These are phyloP conservation scores for Populus hybrid DNA, from an alignment of 441 rosid species.

Conservation along the genomic window DNA sequence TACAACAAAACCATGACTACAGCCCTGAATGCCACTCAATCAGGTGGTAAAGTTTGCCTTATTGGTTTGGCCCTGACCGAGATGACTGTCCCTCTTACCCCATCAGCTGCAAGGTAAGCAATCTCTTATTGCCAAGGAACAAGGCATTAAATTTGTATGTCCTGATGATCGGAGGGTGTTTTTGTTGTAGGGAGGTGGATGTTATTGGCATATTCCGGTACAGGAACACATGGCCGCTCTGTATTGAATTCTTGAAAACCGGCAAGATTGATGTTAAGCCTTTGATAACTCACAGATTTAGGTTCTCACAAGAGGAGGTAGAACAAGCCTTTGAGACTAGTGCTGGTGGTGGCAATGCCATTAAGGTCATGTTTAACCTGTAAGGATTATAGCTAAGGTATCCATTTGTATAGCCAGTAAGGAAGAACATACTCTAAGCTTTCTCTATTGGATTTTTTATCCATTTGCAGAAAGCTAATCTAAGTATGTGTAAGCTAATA, in stretches of 20 bases:
- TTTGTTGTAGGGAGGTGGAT: constrained; percentile 62
- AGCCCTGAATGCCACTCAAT: constrained; percentile 59
- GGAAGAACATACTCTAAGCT: neutral
- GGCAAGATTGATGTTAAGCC: constrained; percentile 94
- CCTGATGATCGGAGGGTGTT: neutral
- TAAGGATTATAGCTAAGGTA: constrained; percentile 10
- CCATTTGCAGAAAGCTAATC: neutral
- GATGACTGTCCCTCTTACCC: constrained; percentile 83
- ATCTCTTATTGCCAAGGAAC: neutral
- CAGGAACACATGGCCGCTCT: constrained; percentile 81
- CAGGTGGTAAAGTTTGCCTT: constrained; percentile 91
- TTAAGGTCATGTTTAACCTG: constrained; percentile 83
- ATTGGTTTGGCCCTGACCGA: constrained; percentile 85
- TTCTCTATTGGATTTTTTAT: neutral
- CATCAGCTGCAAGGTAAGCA: constrained; percentile 82
- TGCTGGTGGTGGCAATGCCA: constrained; percentile 75
- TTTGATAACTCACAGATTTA: constrained; percentile 79
- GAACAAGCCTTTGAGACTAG: constrained; percentile 78
- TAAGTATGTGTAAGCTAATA: neutral
- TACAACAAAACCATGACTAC: constrained; percentile 87
- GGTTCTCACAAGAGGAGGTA: constrained; percentile 81
- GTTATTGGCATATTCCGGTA: constrained; percentile 73
- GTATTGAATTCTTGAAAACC: constrained; percentile 60
- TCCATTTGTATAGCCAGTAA: neutral
- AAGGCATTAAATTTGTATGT: neutral